These are phyloP conservation scores for Curvularia eragrostidis DNA, from an alignment of 2,329 filamentous ascomycete genomes.

Conservation along the genomic window DNA sequence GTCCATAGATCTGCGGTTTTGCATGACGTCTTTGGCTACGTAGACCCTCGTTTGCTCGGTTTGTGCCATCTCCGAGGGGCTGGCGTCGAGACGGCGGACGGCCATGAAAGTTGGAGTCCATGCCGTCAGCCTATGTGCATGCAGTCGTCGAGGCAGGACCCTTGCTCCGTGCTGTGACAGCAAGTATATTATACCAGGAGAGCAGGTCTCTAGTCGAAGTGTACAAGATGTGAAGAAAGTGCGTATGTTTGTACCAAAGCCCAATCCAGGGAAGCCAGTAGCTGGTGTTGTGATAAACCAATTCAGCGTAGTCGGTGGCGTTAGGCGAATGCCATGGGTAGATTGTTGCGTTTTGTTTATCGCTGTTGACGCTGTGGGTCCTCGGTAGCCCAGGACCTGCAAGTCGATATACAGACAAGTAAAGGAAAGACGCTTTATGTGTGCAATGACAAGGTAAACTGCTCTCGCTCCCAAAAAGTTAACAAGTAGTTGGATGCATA, in stretches of 20 bases:
- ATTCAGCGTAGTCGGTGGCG: constrained; percentile 18
- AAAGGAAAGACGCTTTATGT: constrained; percentile 38
- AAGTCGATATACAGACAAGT: constrained; percentile 31
- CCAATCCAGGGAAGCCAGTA: constrained; percentile 28
- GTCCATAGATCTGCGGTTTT: constrained; percentile 28
- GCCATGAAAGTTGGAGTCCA: constrained; percentile 42
- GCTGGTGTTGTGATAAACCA: constrained; percentile 21
- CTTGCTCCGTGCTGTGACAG: constrained; percentile 16
- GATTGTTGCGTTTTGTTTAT: constrained; percentile 26
- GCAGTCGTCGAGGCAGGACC: constrained; percentile 17
- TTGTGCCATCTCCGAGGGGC: constrained; percentile 43
- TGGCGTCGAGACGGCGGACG: constrained; percentile 44
- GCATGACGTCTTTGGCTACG: constrained; percentile 27
- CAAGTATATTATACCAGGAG: constrained; percentile 20
- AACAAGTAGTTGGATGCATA: constrained; percentile 45
- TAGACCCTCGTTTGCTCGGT: constrained; percentile 41
- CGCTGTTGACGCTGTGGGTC: constrained; percentile 31
- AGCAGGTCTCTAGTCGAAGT: constrained; percentile 27
- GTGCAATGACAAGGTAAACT: constrained; percentile 35
- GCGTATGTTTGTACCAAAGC: constrained; percentile 15
- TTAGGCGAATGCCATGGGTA: constrained; percentile 27
- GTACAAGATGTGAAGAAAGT: constrained; percentile 34
- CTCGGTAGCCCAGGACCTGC: constrained; percentile 23
- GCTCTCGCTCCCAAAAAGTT: constrained; percentile 40
- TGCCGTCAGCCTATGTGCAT: constrained; percentile 18